Evolutionary conservation across 805 yeast genomes (phyloP).

Genomic region (Lachancea fermentati): DNA sequence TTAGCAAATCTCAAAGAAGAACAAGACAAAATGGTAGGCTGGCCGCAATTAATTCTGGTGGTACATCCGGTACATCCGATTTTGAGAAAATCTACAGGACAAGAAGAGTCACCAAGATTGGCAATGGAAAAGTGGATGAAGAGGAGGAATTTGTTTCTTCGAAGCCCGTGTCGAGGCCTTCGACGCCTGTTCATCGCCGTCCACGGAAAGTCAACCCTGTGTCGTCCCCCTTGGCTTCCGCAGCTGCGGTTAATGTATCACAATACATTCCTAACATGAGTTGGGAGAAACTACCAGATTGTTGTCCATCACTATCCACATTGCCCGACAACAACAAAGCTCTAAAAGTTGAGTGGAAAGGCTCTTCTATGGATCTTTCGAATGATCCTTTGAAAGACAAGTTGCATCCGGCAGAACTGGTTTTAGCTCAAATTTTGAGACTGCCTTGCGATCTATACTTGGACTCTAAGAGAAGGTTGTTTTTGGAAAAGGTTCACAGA

Average conservation of each 20-base stretch:
- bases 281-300: constrained; percentile 75
- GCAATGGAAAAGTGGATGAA: constrained; percentile 7
- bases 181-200: constrained; percentile 23
- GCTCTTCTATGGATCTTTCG: constrained; percentile 89
- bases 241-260: constrained; percentile 28
- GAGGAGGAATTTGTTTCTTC: constrained; percentile 8
- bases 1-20: constrained; percentile 1
- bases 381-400: constrained; percentile 65
- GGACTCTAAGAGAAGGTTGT: constrained; percentile 76
- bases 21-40: neutral
- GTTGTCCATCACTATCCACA: constrained; percentile 62
- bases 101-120: constrained; percentile 13
- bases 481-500: constrained; percentile 82
- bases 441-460: constrained; percentile 81
- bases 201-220: constrained; percentile 28
- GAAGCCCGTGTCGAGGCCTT: constrained; percentile 13
- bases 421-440: constrained; percentile 81
- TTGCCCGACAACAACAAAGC: constrained; percentile 62
- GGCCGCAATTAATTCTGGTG: constrained; percentile 7
- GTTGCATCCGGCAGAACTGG: constrained; percentile 88
- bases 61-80: constrained; percentile 11
- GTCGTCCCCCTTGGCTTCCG: constrained; percentile 28
- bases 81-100: constrained; percentile 19
- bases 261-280: constrained; percentile 42
- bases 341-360: constrained; percentile 94